phyloP scores from a whole-genome alignment of 75 land plant genomes.

The Chamaecyparis obtusa region DNA sequence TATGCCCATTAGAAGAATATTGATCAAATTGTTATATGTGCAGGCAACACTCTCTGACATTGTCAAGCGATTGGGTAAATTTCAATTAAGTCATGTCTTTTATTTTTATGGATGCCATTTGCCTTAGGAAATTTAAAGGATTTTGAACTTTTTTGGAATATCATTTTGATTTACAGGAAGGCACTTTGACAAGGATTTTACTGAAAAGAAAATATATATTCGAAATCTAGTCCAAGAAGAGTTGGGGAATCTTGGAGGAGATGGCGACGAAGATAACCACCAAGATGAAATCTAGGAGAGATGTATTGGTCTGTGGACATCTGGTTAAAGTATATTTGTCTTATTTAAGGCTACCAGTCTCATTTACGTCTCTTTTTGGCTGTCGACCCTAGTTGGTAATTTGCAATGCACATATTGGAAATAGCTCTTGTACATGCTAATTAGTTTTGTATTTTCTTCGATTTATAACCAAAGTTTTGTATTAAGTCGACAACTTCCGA shows the following conservation, averaged over 20 bases:
- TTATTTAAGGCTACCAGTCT: background rate
- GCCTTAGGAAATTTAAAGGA: background rate
- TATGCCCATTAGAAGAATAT: background rate
- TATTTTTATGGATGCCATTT: background rate
- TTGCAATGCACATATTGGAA: background rate
- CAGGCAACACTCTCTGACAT: slow-evolving; percentile 11
- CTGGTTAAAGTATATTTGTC: background rate
- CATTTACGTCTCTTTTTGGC: background rate
- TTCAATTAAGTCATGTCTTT: background rate
- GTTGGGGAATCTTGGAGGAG: slow-evolving; percentile 3
- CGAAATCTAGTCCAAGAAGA: slow-evolving; percentile 8
- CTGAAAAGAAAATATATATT: background rate
- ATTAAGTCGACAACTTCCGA: background rate
- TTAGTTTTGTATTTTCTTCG: background rate
- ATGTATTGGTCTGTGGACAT: background rate
- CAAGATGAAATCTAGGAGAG: slow-evolving; percentile 1
- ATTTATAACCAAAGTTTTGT: background rate
- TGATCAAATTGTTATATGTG: background rate
- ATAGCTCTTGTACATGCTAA: background rate
- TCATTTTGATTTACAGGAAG: background rate
- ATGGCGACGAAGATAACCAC: background rate
- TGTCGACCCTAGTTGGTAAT: background rate
- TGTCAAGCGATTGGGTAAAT: slow-evolving; percentile 8
- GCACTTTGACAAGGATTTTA: slow-evolving; percentile 11
- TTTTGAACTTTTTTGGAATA: background rate